Conservation (phyloP, 768 basidiomycete species). For the Suillus subaureus region DNA sequence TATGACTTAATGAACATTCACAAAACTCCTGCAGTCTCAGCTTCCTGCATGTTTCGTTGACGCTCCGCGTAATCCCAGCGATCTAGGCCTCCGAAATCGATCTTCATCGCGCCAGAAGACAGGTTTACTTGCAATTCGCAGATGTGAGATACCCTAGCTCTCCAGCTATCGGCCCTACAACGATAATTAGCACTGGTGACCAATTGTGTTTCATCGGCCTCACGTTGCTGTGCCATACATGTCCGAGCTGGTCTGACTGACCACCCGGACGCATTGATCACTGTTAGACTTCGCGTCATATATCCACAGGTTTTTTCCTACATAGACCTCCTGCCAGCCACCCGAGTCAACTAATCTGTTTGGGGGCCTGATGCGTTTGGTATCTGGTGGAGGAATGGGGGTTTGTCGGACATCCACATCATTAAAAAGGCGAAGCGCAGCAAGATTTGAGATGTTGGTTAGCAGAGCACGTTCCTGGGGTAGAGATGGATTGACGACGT, state of each 20-base stretch:
- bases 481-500: constrained; percentile 49
- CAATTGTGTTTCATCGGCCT: constrained; percentile 29
- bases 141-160: constrained; percentile 68
- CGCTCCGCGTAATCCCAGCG: constrained; percentile 71
- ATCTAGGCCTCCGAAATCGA: constrained; percentile 78
- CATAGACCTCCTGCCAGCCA: constrained; percentile 76
- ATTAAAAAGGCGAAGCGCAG: constrained; percentile 68
- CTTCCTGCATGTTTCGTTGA: constrained; percentile 63
- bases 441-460: constrained; percentile 60
- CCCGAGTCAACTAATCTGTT: constrained; percentile 62
- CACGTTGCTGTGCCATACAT: constrained; percentile 81
- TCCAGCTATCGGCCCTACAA: constrained; percentile 79
- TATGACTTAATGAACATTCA: constrained; percentile 1
- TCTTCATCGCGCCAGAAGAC: constrained; percentile 58
- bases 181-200: constrained; percentile 11
- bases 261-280: constrained; percentile 69
- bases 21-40: constrained; percentile 23
- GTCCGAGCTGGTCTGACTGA: constrained; percentile 57
- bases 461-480: constrained; percentile 45
- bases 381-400: constrained; percentile 47
- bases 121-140: constrained; percentile 74
- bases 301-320: constrained; percentile 71
- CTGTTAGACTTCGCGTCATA: constrained; percentile 68
- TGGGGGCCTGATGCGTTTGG: constrained; percentile 47
- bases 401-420: constrained; percentile 66